A percentile compares a stretch with the other conserved stretches of the same genome.
Evolutionary conservation across 2,329 filamentous ascomycete genomes (phyloP).

Genomic region (Pseudogymnoascus sp.): DNA sequence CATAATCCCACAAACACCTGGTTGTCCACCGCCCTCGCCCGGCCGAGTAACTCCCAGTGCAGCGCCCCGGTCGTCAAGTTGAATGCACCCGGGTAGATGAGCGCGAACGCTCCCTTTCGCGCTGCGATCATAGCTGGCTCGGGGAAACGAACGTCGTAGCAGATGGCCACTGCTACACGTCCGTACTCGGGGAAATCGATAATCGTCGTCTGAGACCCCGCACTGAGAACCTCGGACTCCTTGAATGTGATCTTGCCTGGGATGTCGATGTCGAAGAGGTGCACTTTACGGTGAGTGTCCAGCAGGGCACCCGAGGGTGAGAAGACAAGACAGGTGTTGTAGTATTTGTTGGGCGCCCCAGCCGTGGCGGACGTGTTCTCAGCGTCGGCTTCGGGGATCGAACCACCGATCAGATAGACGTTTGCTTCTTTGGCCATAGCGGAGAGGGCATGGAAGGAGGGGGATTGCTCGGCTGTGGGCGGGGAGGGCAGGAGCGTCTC

Average conservation of each 20-base stretch:
- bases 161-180: conserved; percentile 80
- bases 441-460: conserved; percentile 78
- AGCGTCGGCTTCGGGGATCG: conserved; percentile 74
- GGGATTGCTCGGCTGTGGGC: conserved; percentile 59
- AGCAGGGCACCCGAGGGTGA: conserved; percentile 67
- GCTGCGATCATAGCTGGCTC: conserved; percentile 87
- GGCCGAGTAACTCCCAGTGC: conserved; percentile 80
- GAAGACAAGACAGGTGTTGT: conserved; percentile 87
- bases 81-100: conserved; percentile 94
- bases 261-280: conserved; percentile 97
- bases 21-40: conserved; percentile 83
- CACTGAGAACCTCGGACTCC: conserved; percentile 80
- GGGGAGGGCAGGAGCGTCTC: conserved; percentile 77
- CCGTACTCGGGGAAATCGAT: conserved; percentile 85
- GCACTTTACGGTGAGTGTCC: conserved; percentile 85
- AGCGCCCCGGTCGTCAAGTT: conserved; percentile 86
- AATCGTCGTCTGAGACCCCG: conserved; percentile 77
- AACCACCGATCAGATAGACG: conserved; percentile 80
- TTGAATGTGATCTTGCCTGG: conserved; percentile 87
- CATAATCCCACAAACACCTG: conserved; percentile 91
- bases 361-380: conserved; percentile 29
- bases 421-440: conserved; percentile 69
- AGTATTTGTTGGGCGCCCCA: conserved; percentile 53
- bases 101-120: conserved; percentile 73
- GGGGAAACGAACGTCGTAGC: conserved; percentile 96